Evolutionary conservation across 192 early-diverging fungal genomes (phyloP).

Genomic region (Chytriomyces confervae): DNA sequence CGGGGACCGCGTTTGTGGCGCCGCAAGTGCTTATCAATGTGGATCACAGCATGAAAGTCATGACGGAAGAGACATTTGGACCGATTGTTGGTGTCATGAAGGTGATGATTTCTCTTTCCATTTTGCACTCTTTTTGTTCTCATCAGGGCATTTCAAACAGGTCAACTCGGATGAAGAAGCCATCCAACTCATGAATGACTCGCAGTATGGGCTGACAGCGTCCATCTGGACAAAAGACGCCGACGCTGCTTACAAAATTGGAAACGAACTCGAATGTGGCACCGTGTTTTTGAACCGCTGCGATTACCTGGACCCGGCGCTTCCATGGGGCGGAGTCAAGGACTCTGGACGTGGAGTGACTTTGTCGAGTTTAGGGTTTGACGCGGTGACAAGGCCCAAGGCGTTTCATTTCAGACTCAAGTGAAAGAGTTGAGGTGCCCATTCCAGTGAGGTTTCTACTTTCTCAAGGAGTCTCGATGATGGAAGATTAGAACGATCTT

Average conservation of each 20-base stretch:
- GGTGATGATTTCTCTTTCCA: slow-evolving; percentile 40
- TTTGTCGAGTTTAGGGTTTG: slow-evolving; percentile 74
- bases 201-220: slow-evolving; percentile 77
- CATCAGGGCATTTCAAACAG: slow-evolving; percentile 11
- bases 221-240: slow-evolving; percentile 77
- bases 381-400: slow-evolving; percentile 72
- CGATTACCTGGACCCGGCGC: slow-evolving; percentile 81
- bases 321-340: slow-evolving; percentile 82
- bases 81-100: slow-evolving; percentile 81
- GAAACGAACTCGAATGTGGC: slow-evolving; percentile 68
- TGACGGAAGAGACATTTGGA: slow-evolving; percentile 86
- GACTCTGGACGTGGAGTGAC: slow-evolving; percentile 74
- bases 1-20: slow-evolving; percentile 68
- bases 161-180: slow-evolving; percentile 75
- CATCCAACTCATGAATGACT: slow-evolving; percentile 80
- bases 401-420: slow-evolving; percentile 64
- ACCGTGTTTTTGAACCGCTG: slow-evolving; percentile 87
- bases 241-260: slow-evolving; percentile 66
- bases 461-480: no score
- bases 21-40: slow-evolving; percentile 81
- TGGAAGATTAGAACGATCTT: no score
- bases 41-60: slow-evolving; percentile 73
- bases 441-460: no score
- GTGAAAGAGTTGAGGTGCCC: neutral
- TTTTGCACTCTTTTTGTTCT: neutral